Evolutionary conservation across 768 basidiomycete genomes (phyloP).

Genomic region (Boletus rubescentipes): DNA sequence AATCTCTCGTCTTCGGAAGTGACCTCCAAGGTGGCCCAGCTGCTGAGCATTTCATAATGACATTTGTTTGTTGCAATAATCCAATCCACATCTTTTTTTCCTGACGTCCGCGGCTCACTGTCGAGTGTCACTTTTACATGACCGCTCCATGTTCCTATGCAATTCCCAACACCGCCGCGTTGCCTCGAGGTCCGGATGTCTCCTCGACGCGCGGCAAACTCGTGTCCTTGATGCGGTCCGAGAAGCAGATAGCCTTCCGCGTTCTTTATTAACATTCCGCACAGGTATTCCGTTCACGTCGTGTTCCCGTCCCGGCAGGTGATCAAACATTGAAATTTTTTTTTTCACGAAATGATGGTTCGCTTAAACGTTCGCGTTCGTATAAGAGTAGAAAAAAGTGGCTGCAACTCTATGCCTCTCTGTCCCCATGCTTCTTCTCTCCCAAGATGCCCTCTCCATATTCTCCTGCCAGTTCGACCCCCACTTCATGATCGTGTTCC

Average conservation of each 20-base stretch:
- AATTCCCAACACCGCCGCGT: slow-evolving; percentile 11
- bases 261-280: background rate
- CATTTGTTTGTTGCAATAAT: background rate
- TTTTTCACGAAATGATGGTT: background rate
- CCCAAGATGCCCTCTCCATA: slow-evolving; percentile 43
- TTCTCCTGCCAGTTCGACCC: slow-evolving; percentile 41
- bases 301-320: background rate
- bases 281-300: slow-evolving; percentile 3
- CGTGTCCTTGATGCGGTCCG: slow-evolving; percentile 16
- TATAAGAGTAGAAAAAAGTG: background rate
- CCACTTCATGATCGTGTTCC: slow-evolving; percentile 42
- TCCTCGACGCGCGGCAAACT: slow-evolving; percentile 14
- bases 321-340: background rate
- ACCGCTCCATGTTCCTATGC: background rate
- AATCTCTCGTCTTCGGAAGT: slow-evolving; percentile 72
- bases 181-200: slow-evolving; percentile 23
- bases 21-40: slow-evolving; percentile 63
- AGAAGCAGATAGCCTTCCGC: slow-evolving; percentile 1
- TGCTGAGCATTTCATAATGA: slow-evolving; percentile 41
- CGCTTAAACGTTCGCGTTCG: background rate
- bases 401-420: background rate
- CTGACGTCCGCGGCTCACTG: background rate
- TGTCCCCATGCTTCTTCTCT: slow-evolving; percentile 1
- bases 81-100: slow-evolving; percentile 6
- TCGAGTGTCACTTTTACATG: background rate